phyloP scores from a whole-genome alignment of 768 basidiomycete species.

The Cystofilobasidium capitatum region DNA sequence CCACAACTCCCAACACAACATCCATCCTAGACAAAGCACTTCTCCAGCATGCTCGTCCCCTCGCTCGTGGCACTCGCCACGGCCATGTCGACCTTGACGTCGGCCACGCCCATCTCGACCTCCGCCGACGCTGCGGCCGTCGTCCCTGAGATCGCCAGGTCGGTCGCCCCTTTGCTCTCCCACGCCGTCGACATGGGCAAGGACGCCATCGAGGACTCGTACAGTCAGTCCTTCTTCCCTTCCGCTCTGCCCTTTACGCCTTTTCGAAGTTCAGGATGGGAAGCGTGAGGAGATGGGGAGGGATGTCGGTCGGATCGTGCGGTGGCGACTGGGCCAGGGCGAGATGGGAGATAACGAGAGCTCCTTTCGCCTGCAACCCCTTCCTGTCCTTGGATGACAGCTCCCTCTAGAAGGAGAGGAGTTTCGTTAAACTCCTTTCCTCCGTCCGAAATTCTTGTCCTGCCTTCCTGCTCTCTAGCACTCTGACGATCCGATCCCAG shows the following conservation, averaged over 20 bases:
- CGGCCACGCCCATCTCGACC: constrained; percentile 11
- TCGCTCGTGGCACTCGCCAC: constrained; percentile 10
- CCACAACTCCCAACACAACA: not conserved
- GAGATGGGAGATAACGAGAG: not conserved
- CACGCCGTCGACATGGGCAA: constrained; percentile 17
- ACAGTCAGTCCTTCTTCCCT: constrained; percentile 14
- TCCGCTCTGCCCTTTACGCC: not conserved
- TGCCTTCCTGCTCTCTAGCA: too few species aligned
- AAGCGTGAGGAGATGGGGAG: too few species aligned
- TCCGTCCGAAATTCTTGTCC: not conserved
- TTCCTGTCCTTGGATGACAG: not conserved
- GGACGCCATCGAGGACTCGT: constrained; percentile 12
- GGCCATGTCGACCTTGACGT: not conserved
- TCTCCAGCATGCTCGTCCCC: constrained; percentile 3
- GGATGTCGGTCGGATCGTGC: not conserved
- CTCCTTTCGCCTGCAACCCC: not conserved
- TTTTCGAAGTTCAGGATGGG: not conserved
- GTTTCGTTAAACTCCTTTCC: not conserved
- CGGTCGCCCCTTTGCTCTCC: constrained; percentile 5
- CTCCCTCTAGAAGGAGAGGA: not conserved
- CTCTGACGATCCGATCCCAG: not conserved
- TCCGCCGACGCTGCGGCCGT: not conserved
- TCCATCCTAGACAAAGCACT: not conserved
- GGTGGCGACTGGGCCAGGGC: not conserved
- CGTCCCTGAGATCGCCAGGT: not conserved